These are phyloP conservation scores for Takashimella tepidaria DNA, from an alignment of 1,284 basidiomycete species.

Conservation along the genomic window DNA sequence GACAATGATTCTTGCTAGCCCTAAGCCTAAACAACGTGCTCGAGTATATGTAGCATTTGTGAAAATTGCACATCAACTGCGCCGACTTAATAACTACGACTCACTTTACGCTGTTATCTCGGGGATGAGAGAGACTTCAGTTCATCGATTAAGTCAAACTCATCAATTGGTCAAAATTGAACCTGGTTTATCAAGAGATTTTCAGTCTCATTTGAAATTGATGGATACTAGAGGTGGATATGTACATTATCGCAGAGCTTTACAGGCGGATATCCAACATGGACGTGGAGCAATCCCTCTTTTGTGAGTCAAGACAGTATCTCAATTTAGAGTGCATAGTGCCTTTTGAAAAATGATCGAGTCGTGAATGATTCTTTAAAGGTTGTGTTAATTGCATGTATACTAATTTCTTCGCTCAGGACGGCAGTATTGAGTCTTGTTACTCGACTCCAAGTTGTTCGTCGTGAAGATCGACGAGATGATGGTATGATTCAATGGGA, in stretches of 20 bases:
- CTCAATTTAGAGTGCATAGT: too few relatives aligned
- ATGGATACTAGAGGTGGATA: conserved; percentile 45
- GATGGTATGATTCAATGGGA: conserved; percentile 38
- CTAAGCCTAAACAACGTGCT: conserved; percentile 44
- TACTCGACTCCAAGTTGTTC: conserved; percentile 30
- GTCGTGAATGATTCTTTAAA: too few relatives aligned
- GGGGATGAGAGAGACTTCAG: conserved; percentile 42
- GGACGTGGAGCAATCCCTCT: conserved; percentile 42
- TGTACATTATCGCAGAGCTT: conserved; percentile 32
- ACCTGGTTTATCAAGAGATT: conserved; percentile 27
- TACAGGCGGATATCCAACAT: conserved; percentile 38
- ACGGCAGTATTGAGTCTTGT: conserved; percentile 32
- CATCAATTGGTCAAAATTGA: conserved; percentile 29
- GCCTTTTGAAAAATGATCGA: too few relatives aligned
- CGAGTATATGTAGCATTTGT: conserved; percentile 45
- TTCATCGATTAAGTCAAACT: conserved; percentile 40
- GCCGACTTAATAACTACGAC: conserved; percentile 47
- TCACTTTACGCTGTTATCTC: conserved; percentile 44
- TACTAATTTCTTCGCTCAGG: too few relatives aligned
- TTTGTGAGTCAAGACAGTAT: conserved; percentile 22
- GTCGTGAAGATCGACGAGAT: conserved; percentile 29
- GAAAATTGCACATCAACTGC: conserved; percentile 40
- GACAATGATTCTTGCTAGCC: conserved; percentile 43
- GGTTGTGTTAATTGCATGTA: not conserved
- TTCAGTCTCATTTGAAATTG: conserved; percentile 37